Conservation (phyloP, 768 basidiomycete genomes). For the Guyanaporus albipodus region DNA sequence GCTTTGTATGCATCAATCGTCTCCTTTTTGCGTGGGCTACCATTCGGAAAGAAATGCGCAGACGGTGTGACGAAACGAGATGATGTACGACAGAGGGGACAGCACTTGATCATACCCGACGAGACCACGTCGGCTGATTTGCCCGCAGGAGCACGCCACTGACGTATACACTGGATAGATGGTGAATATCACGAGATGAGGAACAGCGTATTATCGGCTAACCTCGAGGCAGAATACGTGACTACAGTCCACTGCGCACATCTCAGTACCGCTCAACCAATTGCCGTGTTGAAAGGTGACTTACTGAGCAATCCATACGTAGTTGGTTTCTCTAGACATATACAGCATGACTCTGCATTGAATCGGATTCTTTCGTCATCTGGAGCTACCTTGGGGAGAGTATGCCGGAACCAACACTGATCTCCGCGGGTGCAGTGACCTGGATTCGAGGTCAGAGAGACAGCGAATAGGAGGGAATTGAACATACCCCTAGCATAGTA, state of each 20-base stretch:
- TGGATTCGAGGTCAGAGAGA: conserved; percentile 22
- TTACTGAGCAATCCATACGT: conserved; percentile 67
- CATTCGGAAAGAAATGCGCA: conserved; percentile 58
- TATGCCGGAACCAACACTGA: conserved; percentile 74
- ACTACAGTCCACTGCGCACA: conserved; percentile 56
- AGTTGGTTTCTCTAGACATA: conserved; percentile 70
- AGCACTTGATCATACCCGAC: conserved; percentile 66
- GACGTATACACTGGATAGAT: conserved; percentile 61
- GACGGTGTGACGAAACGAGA: conserved; percentile 74
- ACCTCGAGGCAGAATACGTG: conserved; percentile 78
- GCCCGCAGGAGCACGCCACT: conserved; percentile 65
- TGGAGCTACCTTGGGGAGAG: conserved; percentile 18
- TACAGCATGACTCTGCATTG: conserved; percentile 56
- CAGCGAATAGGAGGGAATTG: neutral
- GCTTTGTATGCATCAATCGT: conserved; percentile 58
- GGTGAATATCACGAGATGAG: conserved; percentile 4
- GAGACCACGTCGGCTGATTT: conserved; percentile 48
- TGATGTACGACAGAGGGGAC: conserved; percentile 68
- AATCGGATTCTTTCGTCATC: conserved; percentile 24
- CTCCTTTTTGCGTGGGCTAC: conserved; percentile 47
- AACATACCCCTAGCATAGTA: conserved; percentile 57
- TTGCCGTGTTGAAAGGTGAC: conserved; percentile 7
- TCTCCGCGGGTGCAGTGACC: conserved; percentile 71
- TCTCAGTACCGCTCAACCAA: conserved; percentile 6
- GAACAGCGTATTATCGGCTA: conserved; percentile 13